Conservation (phyloP, 148 eudicot genomes). For the Vaccinium vitisidaea region DNA sequence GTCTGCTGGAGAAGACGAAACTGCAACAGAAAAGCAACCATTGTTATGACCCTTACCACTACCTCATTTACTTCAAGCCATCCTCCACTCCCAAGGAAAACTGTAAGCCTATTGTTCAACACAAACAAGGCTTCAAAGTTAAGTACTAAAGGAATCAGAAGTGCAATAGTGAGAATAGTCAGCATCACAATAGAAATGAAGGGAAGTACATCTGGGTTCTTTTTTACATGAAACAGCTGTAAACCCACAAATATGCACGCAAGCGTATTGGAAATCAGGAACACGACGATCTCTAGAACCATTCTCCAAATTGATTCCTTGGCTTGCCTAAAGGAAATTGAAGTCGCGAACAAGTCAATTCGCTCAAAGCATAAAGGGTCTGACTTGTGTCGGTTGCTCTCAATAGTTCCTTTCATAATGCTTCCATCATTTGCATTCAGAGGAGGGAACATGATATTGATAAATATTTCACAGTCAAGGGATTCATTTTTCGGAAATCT, state of each 20-base stretch:
- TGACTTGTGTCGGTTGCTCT: constrained; percentile 61
- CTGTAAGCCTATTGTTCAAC: constrained; percentile 40
- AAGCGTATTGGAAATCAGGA: constrained; percentile 77
- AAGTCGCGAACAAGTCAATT: constrained; percentile 51
- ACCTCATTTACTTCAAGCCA: constrained; percentile 96
- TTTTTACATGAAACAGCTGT: constrained; percentile 73
- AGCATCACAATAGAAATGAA: constrained; percentile 77
- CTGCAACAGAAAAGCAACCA: constrained; percentile 86
- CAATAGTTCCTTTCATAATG: constrained; percentile 59
- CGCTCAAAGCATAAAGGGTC: constrained; percentile 68
- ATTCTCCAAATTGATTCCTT: constrained; percentile 67
- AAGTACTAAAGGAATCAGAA: constrained; percentile 70
- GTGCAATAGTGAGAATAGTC: constrained; percentile 62
- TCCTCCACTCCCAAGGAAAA: constrained; percentile 59
- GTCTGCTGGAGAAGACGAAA: constrained; percentile 77
- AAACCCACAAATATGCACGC: constrained; percentile 66
- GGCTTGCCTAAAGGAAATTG: constrained; percentile 52
- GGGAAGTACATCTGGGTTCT: constrained; percentile 58
- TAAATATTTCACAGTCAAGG: constrained; percentile 66
- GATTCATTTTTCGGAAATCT: constrained; percentile 26
- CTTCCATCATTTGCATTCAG: constrained; percentile 32
- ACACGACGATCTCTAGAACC: constrained; percentile 86
- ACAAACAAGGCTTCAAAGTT: constrained; percentile 83
- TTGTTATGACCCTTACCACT: constrained; percentile 77
- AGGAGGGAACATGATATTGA: constrained; percentile 59